phyloP scores from a whole-genome alignment of 1,284 basidiomycete species.

The Trametes sp. region DNA sequence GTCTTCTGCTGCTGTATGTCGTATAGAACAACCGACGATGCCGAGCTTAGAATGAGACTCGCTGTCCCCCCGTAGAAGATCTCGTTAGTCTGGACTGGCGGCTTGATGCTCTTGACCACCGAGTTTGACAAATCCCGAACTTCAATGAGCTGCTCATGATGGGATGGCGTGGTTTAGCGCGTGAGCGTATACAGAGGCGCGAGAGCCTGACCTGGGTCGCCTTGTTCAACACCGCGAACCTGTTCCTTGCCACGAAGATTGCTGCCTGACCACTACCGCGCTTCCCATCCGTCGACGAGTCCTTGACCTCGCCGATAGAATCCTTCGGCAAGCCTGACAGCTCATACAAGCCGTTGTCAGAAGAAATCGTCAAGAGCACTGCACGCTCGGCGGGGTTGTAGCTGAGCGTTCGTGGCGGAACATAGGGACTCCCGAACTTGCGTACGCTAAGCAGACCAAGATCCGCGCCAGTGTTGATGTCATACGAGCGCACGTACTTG shows the following conservation, averaged over 20 bases:
- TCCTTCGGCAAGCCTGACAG: constrained; percentile 87
- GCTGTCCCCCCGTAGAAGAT: constrained; percentile 99
- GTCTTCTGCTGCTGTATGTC: constrained; percentile 99
- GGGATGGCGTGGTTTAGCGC: neutral
- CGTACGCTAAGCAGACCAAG: constrained; percentile 92
- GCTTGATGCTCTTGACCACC: constrained; percentile 95
- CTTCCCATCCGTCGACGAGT: constrained; percentile 94
- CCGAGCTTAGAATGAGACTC: constrained; percentile 89
- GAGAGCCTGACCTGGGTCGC: constrained; percentile 70
- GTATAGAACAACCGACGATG: constrained; percentile 89
- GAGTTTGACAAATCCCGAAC: constrained; percentile 95
- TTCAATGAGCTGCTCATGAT: constrained; percentile 79
- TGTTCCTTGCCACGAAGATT: constrained; percentile 98
- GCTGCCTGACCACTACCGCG: constrained; percentile 88
- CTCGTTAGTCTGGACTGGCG: constrained; percentile 94
- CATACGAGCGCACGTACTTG: constrained; percentile 97
- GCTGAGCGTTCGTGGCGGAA: constrained; percentile 94
- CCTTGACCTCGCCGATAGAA: constrained; percentile 82
- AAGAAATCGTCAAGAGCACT: constrained; percentile 91
- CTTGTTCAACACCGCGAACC: constrained; percentile 95
- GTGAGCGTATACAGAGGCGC: neutral
- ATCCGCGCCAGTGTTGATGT: constrained; percentile 92
- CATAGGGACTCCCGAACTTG: constrained; percentile 96
- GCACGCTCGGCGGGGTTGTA: constrained; percentile 98
- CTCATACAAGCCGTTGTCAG: constrained; percentile 95